Percentiles rank a stretch among this genome's conserved stretches.
phyloP scores from a whole-genome alignment of 306 rosid species.

The Corylus heterophylla region DNA sequence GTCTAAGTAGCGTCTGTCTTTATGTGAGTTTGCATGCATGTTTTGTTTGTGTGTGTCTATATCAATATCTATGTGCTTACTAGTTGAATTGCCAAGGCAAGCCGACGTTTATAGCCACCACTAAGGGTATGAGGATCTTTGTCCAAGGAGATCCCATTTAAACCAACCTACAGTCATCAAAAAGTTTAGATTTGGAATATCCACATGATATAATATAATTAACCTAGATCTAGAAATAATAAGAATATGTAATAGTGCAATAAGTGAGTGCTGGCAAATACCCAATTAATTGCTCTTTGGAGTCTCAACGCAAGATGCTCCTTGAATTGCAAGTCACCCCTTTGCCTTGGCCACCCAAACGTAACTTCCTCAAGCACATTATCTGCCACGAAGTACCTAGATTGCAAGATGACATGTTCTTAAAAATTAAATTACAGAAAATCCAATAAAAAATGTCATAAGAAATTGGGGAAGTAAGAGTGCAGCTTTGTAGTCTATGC shows the following conservation, averaged over 20 bases:
- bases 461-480: not conserved
- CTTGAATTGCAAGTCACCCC: conserved; percentile 59
- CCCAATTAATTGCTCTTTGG: conserved; percentile 95
- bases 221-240: conserved; percentile 9
- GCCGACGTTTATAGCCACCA: conserved; percentile 97
- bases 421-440: not conserved
- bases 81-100: conserved; percentile 90
- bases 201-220: not conserved
- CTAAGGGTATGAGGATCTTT: conserved; percentile 92
- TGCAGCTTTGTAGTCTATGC: conserved; percentile 4
- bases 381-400: conserved; percentile 87
- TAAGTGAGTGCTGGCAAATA: conserved; percentile 29
- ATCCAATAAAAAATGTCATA: not conserved
- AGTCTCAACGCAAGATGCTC: conserved; percentile 75
- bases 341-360: conserved; percentile 95
- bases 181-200: conserved; percentile 5
- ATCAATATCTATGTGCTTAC: conserved; percentile 46
- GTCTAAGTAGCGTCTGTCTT: not conserved
- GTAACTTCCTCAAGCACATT: conserved; percentile 91
- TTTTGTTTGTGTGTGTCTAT: not conserved
- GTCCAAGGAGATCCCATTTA: conserved; percentile 81
- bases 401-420: conserved; percentile 19
- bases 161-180: conserved; percentile 63
- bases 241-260: conserved; percentile 9
- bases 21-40: conserved; percentile 12